phyloP scores from a whole-genome alignment of 331 rosid species.

The Phaseolus coccineus region DNA sequence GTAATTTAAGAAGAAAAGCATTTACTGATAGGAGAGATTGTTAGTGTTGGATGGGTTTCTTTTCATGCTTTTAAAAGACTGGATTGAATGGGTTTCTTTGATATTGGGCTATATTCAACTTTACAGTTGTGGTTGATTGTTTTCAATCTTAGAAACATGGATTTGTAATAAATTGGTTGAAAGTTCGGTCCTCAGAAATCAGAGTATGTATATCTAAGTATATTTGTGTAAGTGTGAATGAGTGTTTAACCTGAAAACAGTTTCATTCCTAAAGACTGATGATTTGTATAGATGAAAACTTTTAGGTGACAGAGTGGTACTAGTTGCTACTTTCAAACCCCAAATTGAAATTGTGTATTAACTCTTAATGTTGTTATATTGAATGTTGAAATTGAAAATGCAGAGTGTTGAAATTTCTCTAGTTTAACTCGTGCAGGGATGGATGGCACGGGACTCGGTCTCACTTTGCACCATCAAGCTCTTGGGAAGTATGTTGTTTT shows the following conservation, averaged over 20 bases:
- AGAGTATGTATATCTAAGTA: background rate
- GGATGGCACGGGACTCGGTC: slow-evolving; percentile 95
- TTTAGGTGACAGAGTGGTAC: too few species aligned
- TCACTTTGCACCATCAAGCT: slow-evolving; percentile 87
- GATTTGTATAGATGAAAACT: background rate
- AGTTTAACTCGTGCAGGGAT: slow-evolving; percentile 62
- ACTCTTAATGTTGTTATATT: background rate
- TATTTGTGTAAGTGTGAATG: background rate
- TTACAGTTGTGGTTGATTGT: background rate
- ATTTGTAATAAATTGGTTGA: background rate
- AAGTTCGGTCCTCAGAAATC: background rate
- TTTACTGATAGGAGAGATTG: too few species aligned
- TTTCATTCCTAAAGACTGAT: background rate
- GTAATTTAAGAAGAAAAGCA: too few species aligned
- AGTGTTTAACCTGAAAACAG: background rate
- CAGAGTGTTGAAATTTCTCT: slow-evolving; percentile 39
- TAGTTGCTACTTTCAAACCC: background rate
- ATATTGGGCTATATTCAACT: background rate
- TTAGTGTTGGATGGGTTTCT: background rate
- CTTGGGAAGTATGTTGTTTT: slow-evolving; percentile 81
- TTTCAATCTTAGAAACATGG: background rate
- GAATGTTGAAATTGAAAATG: slow-evolving; percentile 7
- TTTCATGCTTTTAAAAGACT: background rate
- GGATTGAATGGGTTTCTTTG: background rate
- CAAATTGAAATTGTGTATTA: background rate